A percentile compares a stretch with the other conserved stretches of the same genome.
These are phyloP conservation scores for Nymphaea thermarum DNA, from an alignment of 164 flowering plant genomes.

Conservation along the genomic window DNA sequence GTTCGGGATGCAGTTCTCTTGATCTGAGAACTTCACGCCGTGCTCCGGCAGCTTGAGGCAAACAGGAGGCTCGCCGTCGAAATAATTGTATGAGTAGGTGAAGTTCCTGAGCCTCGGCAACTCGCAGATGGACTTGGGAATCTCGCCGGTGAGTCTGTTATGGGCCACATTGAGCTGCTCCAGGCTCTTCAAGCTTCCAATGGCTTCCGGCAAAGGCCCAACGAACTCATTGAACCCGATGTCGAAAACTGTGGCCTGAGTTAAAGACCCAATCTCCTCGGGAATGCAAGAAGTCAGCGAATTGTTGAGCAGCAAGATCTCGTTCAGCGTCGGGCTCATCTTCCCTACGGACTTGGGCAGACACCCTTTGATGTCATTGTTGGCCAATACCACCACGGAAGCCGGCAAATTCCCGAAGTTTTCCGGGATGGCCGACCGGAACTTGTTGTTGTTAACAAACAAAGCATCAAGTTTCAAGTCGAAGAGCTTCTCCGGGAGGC, in stretches of 20 bases:
- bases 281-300: slow-evolving; percentile 65
- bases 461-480: slow-evolving; percentile 60
- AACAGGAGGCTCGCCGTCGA: slow-evolving; percentile 50
- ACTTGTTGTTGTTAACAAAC: slow-evolving; percentile 66
- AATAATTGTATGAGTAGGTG: slow-evolving; percentile 42
- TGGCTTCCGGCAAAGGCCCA: slow-evolving; percentile 38
- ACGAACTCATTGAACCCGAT: slow-evolving; percentile 55
- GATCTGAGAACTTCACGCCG: slow-evolving; percentile 15
- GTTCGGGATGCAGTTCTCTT: slow-evolving; percentile 45
- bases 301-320: slow-evolving; percentile 59
- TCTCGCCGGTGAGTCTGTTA: slow-evolving; percentile 47
- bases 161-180: slow-evolving; percentile 76
- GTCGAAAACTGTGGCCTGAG: slow-evolving; percentile 57
- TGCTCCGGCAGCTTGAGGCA: slow-evolving; percentile 14
- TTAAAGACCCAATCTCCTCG: slow-evolving; percentile 41
- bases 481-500: slow-evolving; percentile 41
- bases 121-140: slow-evolving; percentile 42
- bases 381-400: slow-evolving; percentile 57
- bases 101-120: slow-evolving; percentile 55
- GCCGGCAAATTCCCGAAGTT: slow-evolving; percentile 59
- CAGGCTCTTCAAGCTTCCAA: slow-evolving; percentile 42
- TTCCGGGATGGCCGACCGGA: slow-evolving; percentile 28
- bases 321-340: slow-evolving; percentile 64
- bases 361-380: slow-evolving; percentile 37
- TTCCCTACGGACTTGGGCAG: slow-evolving; percentile 61